Base-by-base conservation (phyloP, 2,329 filamentous ascomycete species). In the Periconia macrospinosa region DNA sequence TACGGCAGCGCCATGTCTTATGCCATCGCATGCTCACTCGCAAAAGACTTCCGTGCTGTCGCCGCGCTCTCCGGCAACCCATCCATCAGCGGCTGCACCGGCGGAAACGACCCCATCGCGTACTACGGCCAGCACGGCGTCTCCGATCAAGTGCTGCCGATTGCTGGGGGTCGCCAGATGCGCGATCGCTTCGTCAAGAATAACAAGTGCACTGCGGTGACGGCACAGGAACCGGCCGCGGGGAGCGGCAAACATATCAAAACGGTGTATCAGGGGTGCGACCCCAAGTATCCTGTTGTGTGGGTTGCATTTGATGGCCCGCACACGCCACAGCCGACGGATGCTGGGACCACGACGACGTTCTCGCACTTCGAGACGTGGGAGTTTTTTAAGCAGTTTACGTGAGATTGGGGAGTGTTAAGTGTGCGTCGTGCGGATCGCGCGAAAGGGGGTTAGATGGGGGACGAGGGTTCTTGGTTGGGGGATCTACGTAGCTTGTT, bases 1-100 rank as follows among this genome's bases (percentile, higher is more conserved):
- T 78, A 76, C 57, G 76, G 77, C 33, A 75, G 70, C 41, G 70
- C 71, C 41, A 78, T 79, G 73, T 70, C 68, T 2, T 75, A 68
- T 57, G 65, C 72, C 0, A 59, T 78, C n/a, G 75, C 76, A 3
- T 79, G 76, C 55, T 68, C 76, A 0, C 69, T 74, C 13, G 66
- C 75, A 11, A 57, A 62, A 17, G 60, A 61, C 42, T 71, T 78
- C 60, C 68, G 71, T 23, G 77, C 74, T 41, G 71, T 79, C 15
- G 68, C 71, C 18, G 49, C 49, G 2, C 37, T 57, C 30, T 57
- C 52, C 18, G 57, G 55, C 13, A 55, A 43, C 6, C 18, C 18
- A 13, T 30, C 30, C 18, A 37, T 59, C 19, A 55, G 55, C 19
- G 62, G 62, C 33, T 58, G 48, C 37, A 56, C 54, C 1, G 73